phyloP scores from a whole-genome alignment of 1,284 basidiomycete species.

The Schizophyllum amplum region DNA sequence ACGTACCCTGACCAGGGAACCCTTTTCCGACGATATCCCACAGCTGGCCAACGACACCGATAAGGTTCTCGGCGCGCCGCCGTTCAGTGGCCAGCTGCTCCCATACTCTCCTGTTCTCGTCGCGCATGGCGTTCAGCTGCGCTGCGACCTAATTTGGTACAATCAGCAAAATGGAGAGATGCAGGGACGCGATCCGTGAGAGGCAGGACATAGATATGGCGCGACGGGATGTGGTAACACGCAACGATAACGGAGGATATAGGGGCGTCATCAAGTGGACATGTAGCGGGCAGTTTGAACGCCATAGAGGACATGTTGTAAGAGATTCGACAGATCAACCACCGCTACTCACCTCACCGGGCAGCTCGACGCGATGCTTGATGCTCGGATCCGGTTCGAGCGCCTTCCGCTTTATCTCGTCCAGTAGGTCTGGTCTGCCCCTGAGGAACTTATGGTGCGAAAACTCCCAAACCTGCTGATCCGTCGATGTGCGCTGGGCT shows the following conservation, averaged over 20 bases:
- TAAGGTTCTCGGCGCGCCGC: conserved; percentile 39
- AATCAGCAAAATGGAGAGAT: conserved; percentile 1
- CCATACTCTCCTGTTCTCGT: conserved; percentile 56
- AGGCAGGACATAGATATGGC: background rate
- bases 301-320: background rate
- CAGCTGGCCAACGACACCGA: conserved; percentile 37
- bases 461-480: conserved; percentile 85
- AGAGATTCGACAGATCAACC: background rate
- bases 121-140: conserved; percentile 57
- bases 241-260: conserved; percentile 1
- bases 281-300: no score
- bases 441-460: conserved; percentile 82
- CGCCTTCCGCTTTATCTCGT: conserved; percentile 82
- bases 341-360: conserved; percentile 52
- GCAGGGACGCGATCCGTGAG: background rate
- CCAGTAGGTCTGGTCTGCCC: conserved; percentile 72
- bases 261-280: no score
- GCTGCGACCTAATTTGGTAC: conserved; percentile 40
- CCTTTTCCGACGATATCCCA: conserved; percentile 51
- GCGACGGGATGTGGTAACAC: background rate
- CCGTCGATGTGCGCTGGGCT: conserved; percentile 69
- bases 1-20: conserved; percentile 44
- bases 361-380: conserved; percentile 66
- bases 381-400: conserved; percentile 63
- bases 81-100: conserved; percentile 48